Base-by-base conservation (phyloP, 805 yeast genomes). In the Candida anglica region DNA sequence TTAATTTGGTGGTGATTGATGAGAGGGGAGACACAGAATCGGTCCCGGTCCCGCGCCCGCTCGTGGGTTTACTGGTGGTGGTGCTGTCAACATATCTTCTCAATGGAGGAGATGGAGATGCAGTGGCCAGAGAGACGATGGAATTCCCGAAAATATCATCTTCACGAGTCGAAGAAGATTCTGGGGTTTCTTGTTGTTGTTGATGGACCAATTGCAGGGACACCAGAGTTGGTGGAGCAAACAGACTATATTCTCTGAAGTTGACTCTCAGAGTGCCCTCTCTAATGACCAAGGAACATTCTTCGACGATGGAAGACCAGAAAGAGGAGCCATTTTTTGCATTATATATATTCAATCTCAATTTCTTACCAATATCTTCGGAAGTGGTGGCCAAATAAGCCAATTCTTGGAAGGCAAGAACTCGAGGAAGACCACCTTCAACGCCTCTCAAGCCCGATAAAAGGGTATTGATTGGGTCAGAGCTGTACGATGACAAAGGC, bases 351-450 rank as follows among this genome's bases (percentile, higher is more conserved):
- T 77, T 63, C 19, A 53, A 43, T 51, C 89, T 68, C 33, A 73
- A 60, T 32, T 72, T 68, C 3, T 57, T 42, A 5, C 59, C 66
- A 11, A 21, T 11, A 27, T 44, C 50, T 39, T 72, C 70, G 1
- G 63, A 50, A 3, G 76, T 58, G 1, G 78, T 72, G 6, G 88
- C 63, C 30, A 83, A 63, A 46, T 73, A 79, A 1, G 86, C 82
- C 34, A 83, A 61, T 49, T 84, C 93, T 56, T 84, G 91, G 58
- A 77, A 82, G 2, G 91, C 88, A 1, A 87, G 77, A 38, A 78
- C 51, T 39, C 77, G 71, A 32, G 53, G 43, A 31, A 65, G 47
- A 34, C 53, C 56, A 31, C 52, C 36, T 3, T 42, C 41, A 0
- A 63, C 56, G 10, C 56, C 61, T 32, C 71, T 69, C 40, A 84